Conservation (phyloP, 768 basidiomycete species). For the Mycena kentingensis region DNA sequence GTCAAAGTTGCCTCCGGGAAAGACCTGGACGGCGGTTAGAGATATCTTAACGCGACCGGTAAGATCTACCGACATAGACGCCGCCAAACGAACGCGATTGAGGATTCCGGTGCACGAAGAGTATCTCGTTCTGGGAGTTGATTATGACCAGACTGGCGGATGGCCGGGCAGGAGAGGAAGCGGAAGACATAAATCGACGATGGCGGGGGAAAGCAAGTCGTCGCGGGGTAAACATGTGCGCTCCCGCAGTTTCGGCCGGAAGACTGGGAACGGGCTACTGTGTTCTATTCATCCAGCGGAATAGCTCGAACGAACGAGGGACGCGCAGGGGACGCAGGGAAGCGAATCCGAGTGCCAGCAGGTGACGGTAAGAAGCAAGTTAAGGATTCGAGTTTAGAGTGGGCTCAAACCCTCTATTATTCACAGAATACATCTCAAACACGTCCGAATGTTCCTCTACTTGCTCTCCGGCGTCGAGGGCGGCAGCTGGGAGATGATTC, state of each 20-base stretch:
- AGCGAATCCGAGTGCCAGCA: background rate
- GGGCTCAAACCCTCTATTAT: background rate
- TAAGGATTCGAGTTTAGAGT: background rate
- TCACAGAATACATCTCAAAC: background rate
- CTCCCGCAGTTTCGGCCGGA: too few species aligned
- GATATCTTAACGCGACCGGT: background rate
- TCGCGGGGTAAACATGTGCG: too few species aligned
- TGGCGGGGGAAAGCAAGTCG: background rate
- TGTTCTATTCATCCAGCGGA: background rate
- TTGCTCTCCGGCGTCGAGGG: slow-evolving; percentile 24
- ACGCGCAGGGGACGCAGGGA: background rate
- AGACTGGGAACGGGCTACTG: too few species aligned
- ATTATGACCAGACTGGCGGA: slow-evolving; percentile 71
- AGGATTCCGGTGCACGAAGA: slow-evolving; percentile 72
- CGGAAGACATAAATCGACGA: background rate
- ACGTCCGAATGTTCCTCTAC: background rate
- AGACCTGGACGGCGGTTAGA: slow-evolving; percentile 51
- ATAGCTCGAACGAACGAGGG: background rate
- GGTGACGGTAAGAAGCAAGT: background rate
- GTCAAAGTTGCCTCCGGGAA: slow-evolving; percentile 76
- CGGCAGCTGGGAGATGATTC: slow-evolving; percentile 55
- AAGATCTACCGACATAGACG: slow-evolving; percentile 53
- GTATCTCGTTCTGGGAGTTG: slow-evolving; percentile 65
- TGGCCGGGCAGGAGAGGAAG: slow-evolving; percentile 36
- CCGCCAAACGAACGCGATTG: slow-evolving; percentile 65